Evolutionary conservation across 805 yeast genomes (phyloP), one percentile per base, ranked within the genome.

Genomic region (Saccharomycopsis sp.): DNA sequence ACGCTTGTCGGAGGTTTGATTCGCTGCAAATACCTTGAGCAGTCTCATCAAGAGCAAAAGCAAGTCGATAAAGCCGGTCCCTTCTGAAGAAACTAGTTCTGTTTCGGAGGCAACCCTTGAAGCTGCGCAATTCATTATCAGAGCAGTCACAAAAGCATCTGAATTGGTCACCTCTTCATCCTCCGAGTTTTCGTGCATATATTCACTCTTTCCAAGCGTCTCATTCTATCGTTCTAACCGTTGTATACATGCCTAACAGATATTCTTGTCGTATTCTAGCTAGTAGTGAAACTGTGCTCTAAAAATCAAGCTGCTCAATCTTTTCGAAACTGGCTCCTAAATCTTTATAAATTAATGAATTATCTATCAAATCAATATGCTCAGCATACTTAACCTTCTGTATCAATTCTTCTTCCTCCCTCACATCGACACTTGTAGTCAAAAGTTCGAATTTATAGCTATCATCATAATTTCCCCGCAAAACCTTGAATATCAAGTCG

Each of bases 21-120:
- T 35, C 71, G 78, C 82, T 35, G 87, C 86, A 1, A 86, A 83
- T 70, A 77, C 86, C 2, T 84, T 80, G 19, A 81, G 80, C 1
- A 83, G 80, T 23, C 65, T 82, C 56, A 69, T 75, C 12, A 64
- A 68, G 22, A 53, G 70, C 19, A 73, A 72, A 23, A 69, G 64
- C 14, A 64, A 57, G 14, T 65, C 67, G 34, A 59, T 72, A 14
- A 56, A 52, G 17, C 56, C 58, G 2, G 53, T 19, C 23, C 52
- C 23, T 17, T 20, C 25, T 34, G 57, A 55, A 19, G 15, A 7
- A 23, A 14, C n/a, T n/a, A n/a, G n/a, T n/a, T n/a, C n/a, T n/a
- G 23, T 5, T 52, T 29, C 24, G 20, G 56, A 54, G n/a, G 29
- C 14, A 12, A 9, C 29, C n/a, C 8, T 22, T 54, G 53, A 38